Evolutionary conservation across 1,284 basidiomycete species (phyloP).

Genomic region (Rhizoctonia solani): DNA sequence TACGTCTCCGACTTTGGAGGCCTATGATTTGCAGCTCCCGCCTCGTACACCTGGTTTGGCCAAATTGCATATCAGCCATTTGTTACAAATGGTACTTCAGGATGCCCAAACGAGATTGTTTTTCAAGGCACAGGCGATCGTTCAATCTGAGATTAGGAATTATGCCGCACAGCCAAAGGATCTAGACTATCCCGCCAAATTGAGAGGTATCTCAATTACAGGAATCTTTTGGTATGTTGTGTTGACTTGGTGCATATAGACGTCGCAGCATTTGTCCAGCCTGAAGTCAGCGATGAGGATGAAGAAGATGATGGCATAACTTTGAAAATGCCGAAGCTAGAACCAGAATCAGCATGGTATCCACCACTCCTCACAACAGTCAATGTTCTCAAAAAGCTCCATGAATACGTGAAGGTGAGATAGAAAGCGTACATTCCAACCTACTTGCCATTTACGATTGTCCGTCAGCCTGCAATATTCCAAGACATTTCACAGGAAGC

Average conservation of each 20-base stretch:
- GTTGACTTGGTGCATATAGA: conserved; percentile 9
- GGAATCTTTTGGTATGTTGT: background rate
- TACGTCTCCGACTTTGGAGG: conserved; percentile 27
- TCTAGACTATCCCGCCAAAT: conserved; percentile 80
- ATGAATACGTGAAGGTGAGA: conserved; percentile 87
- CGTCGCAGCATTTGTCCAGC: background rate
- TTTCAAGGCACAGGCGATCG: conserved; percentile 89
- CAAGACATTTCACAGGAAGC: conserved; percentile 94
- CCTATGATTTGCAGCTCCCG: conserved; percentile 13
- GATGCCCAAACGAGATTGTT: conserved; percentile 92
- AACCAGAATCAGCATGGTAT: conserved; percentile 85
- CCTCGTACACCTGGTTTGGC: conserved; percentile 45
- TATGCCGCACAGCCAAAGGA: conserved; percentile 78
- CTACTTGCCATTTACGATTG: conserved; percentile 25
- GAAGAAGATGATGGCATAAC: conserved; percentile 54
- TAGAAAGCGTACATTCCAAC: too few relatives aligned
- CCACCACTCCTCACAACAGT: conserved; percentile 82
- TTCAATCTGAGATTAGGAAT: conserved; percentile 84
- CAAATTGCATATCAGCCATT: conserved; percentile 66
- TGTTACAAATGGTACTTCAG: conserved; percentile 87
- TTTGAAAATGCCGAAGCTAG: conserved; percentile 71
- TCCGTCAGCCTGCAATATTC: conserved; percentile 78
- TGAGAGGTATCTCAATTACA: conserved; percentile 53
- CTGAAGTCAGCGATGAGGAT: conserved; percentile 41
- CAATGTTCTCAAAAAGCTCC: conserved; percentile 85